phyloP scores from a whole-genome alignment of 1,284 basidiomycete genomes.

The Ganoderma multipileum region DNA sequence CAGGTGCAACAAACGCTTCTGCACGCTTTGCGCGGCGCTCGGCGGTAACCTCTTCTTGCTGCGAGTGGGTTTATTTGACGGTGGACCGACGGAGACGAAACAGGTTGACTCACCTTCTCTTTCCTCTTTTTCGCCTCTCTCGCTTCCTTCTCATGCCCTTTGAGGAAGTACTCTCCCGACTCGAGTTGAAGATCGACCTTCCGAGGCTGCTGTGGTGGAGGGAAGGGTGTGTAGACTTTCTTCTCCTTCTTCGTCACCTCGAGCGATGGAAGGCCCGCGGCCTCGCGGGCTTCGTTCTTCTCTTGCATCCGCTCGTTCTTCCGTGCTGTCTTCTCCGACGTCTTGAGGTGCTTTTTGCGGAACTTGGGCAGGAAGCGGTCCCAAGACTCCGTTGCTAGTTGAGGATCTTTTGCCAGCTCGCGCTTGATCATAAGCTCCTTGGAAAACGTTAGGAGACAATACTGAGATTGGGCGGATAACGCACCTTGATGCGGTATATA shows the following conservation, averaged over 20 bases:
- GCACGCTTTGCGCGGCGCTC: constrained; percentile 80
- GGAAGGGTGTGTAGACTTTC: constrained; percentile 96
- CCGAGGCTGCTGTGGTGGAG: constrained; percentile 91
- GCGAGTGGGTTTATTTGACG: constrained; percentile 16
- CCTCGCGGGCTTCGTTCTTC: constrained; percentile 65
- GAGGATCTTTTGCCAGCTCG: constrained; percentile 98
- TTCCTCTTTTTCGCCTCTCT: constrained; percentile 68
- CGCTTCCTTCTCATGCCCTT: constrained; percentile 80
- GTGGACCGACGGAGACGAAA: neutral
- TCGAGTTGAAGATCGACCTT: constrained; percentile 98
- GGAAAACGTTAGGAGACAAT: neutral
- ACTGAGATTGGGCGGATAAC: constrained; percentile 22
- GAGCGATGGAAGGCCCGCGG: constrained; percentile 59
- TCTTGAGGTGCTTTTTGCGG: constrained; percentile 91
- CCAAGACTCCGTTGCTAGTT: constrained; percentile 94
- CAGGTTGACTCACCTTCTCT: constrained; percentile 61
- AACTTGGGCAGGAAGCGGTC: constrained; percentile 98
- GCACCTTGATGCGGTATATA: constrained; percentile 97
- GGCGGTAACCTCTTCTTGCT: constrained; percentile 80
- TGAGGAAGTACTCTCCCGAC: constrained; percentile 98
- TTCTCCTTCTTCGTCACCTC: constrained; percentile 50
- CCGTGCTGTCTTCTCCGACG: constrained; percentile 89
- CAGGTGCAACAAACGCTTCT: constrained; percentile 85
- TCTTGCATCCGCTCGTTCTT: constrained; percentile 74
- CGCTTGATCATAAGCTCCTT: constrained; percentile 99